Evolutionary conservation across 169 alveolate genomes (phyloP), one percentile per base, ranked within the genome.

Genomic region (Plasmodium berghei): DNA sequence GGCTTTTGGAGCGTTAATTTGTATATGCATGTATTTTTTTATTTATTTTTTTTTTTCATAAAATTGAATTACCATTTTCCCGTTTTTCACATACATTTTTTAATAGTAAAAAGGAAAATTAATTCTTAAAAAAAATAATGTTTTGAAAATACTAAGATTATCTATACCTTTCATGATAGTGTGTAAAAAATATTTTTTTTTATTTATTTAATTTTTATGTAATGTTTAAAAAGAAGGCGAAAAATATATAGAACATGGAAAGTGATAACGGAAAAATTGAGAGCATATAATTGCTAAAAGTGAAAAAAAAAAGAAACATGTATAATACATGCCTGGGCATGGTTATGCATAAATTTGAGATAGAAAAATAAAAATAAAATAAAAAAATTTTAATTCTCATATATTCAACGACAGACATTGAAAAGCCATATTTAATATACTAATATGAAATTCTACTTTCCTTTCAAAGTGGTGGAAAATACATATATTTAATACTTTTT

Each of bases 151-250:
- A 1, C 8, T 34, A 5, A 2, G 0, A 42, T 66, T 66, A 9
- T 46, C 56, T 40, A n/a, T 1, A 16, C 40, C 18, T n/a, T 66
- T 66, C n/a, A 1, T n/a, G 9, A 66, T 14, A 66, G 73, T 34
- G 9, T 34, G 26, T 42, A 40, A 16, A 26, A 42, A 42, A 20
- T 14, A 66, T 16, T 66, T 16, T 49, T 12, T 42, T 40, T n/a
- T 40, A 66, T 20, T 42, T 16, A 8, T 16, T 40, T 54, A 20
- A 66, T 66, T 66, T 66, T 56, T 66, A 66, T 26, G 59, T 40
- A 16, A 14, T 5, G 45, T 20, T 9, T 59, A 18, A n/a, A 22
- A 22, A 40, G 69, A 10, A 8, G 14, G 26, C 18, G 26, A 18
- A 0, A 12, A n/a, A 64, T 40, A 66, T 40, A 66, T 40, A 66